Conservation (phyloP, 768 basidiomycete genomes). For the Tylopilus felleus region DNA sequence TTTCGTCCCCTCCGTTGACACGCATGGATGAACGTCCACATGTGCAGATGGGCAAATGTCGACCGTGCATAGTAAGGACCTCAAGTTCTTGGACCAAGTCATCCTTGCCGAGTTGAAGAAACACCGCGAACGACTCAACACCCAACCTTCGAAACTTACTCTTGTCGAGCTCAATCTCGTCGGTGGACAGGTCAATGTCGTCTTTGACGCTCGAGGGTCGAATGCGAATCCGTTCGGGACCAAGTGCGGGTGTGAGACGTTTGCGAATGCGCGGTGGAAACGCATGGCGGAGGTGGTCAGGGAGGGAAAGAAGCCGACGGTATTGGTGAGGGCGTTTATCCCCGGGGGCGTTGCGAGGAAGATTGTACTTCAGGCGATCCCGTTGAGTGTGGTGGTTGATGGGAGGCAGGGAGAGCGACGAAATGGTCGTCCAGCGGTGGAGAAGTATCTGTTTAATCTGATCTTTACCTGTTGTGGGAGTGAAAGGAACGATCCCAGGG, state of each 20-base stretch:
- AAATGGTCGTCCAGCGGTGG: neutral
- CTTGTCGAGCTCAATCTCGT: slow-evolving; percentile 28
- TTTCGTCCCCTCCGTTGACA: neutral
- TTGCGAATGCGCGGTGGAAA: slow-evolving; percentile 25
- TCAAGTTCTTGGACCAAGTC: slow-evolving; percentile 26
- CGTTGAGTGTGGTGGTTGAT: slow-evolving; percentile 15
- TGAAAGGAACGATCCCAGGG: neutral
- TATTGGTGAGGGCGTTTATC: slow-evolving; percentile 28
- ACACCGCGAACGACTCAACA: slow-evolving; percentile 9
- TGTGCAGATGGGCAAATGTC: slow-evolving; percentile 22
- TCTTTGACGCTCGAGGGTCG: slow-evolving; percentile 22
- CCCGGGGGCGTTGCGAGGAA: slow-evolving; percentile 28
- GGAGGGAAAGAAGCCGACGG: slow-evolving; percentile 10
- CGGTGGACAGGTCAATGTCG: slow-evolving; percentile 2
- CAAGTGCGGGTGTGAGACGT: slow-evolving; percentile 25
- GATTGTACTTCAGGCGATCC: slow-evolving; percentile 26
- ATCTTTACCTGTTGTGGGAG: slow-evolving; percentile 26
- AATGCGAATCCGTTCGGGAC: slow-evolving; percentile 23
- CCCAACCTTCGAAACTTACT: slow-evolving; percentile 16
- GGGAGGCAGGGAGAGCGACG: neutral
- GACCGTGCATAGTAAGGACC: slow-evolving; percentile 23
- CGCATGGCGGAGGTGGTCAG: slow-evolving; percentile 15
- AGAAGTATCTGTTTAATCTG: slow-evolving; percentile 19
- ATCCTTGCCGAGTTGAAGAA: slow-evolving; percentile 27
- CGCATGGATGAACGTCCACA: neutral